phyloP scores from a whole-genome alignment of 2,329 filamentous ascomycete genomes.

The Coniella vitis region DNA sequence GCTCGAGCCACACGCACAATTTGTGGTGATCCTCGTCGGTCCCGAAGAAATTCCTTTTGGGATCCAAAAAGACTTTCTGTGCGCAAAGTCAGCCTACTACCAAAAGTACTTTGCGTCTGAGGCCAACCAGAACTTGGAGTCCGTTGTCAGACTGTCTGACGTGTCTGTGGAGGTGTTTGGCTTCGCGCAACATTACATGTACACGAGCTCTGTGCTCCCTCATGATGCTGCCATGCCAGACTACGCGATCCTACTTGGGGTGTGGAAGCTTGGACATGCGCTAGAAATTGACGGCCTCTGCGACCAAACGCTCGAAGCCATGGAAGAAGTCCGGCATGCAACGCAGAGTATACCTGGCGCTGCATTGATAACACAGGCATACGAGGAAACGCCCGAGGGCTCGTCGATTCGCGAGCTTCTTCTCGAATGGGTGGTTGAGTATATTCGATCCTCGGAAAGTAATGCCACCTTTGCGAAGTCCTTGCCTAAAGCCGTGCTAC shows the following conservation, averaged over 20 bases:
- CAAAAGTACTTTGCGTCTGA: constrained; percentile 35
- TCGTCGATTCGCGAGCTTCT: constrained; percentile 53
- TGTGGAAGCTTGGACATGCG: constrained; percentile 50
- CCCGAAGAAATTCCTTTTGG: constrained; percentile 46
- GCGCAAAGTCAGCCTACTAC: constrained; percentile 44
- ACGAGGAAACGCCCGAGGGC: constrained; percentile 55
- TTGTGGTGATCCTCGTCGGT: constrained; percentile 49
- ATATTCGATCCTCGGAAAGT: constrained; percentile 51
- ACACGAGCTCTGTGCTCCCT: constrained; percentile 41
- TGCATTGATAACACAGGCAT: constrained; percentile 52
- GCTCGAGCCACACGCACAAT: constrained; percentile 44
- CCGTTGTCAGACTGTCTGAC: constrained; percentile 43
- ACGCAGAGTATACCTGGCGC: constrained; percentile 52
- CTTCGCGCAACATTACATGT: constrained; percentile 48
- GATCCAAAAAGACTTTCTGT: constrained; percentile 53
- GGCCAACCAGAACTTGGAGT: constrained; percentile 36
- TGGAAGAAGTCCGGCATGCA: constrained; percentile 47
- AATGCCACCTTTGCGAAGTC: constrained; percentile 53
- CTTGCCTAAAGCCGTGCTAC: constrained; percentile 55
- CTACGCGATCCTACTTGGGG: constrained; percentile 47
- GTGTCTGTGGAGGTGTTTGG: constrained; percentile 44
- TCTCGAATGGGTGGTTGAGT: constrained; percentile 56
- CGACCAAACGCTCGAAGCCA: constrained; percentile 48
- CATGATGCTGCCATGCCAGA: constrained; percentile 36
- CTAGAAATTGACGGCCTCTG: constrained; percentile 49